Evolutionary conservation across 257 asterid species (phyloP).

Genomic region (Galeopsis tetrahit): DNA sequence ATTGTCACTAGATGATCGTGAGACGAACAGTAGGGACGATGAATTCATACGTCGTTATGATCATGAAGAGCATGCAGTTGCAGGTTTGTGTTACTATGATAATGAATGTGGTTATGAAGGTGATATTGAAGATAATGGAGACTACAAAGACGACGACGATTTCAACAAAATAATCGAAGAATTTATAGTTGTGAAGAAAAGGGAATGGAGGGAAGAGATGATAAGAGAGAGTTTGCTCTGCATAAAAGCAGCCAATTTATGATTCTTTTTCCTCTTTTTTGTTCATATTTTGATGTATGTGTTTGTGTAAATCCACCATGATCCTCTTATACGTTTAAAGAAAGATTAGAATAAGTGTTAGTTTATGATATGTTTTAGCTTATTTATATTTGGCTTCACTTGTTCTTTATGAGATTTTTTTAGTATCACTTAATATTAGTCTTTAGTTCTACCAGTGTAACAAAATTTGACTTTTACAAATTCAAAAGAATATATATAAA

Average conservation of each 20-base stretch:
- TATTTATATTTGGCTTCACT: neutral
- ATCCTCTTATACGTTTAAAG: neutral
- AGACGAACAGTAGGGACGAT: neutral
- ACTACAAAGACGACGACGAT: constrained; percentile 23
- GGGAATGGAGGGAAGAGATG: constrained; percentile 39
- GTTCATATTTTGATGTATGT: neutral
- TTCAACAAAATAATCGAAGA: constrained; percentile 30
- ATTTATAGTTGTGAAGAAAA: constrained; percentile 36
- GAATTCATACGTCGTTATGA: constrained; percentile 3
- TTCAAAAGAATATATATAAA: no score
- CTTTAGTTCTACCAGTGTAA: no score
- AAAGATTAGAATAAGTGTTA: neutral
- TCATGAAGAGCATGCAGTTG: neutral
- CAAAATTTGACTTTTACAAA: no score
- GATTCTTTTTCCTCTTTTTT: neutral
- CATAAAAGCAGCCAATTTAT: constrained; percentile 14
- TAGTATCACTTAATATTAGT: neutral
- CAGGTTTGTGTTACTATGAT: neutral
- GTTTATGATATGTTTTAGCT: neutral
- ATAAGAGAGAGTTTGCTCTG: constrained; percentile 28
- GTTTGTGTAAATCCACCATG: neutral
- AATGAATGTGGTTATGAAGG: constrained; percentile 30
- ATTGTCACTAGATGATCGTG: neutral
- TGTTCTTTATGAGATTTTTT: neutral
- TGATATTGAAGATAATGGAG: constrained; percentile 25